These are phyloP conservation scores for Phaeosphaeriaceae sp. DNA, from an alignment of 2,329 filamentous ascomycete species.

Conservation along the genomic window DNA sequence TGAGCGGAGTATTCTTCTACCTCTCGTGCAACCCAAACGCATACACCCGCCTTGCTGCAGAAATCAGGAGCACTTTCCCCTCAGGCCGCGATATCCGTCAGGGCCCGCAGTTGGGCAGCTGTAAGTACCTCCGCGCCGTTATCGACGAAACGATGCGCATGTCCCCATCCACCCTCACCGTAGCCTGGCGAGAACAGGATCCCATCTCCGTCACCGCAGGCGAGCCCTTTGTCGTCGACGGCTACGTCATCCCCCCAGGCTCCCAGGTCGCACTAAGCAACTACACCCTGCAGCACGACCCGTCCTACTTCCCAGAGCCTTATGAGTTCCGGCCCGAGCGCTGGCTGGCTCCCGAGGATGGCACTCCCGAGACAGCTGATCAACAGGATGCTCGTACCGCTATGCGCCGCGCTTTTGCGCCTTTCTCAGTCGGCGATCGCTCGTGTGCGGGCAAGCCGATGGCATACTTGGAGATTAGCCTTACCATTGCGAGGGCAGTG, in stretches of 20 bases:
- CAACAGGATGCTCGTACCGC: background rate
- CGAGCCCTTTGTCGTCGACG: slow-evolving; percentile 8
- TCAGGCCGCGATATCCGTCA: slow-evolving; percentile 16
- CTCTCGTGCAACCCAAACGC: slow-evolving; percentile 1
- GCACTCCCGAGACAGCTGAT: background rate
- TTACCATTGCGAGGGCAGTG: slow-evolving; percentile 7
- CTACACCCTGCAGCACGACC: slow-evolving; percentile 8
- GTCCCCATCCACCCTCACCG: slow-evolving; percentile 12
- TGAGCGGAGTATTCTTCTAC: slow-evolving; percentile 11
- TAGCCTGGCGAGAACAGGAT: background rate
- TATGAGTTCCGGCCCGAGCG: slow-evolving; percentile 20
- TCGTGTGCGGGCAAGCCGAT: slow-evolving; percentile 12
- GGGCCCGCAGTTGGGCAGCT: slow-evolving; percentile 13
- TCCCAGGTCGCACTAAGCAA: slow-evolving; percentile 13
- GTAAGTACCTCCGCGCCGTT: slow-evolving; percentile 23
- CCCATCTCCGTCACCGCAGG: background rate
- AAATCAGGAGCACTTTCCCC: slow-evolving; percentile 16
- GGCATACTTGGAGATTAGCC: slow-evolving; percentile 12
- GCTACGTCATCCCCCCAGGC: slow-evolving; percentile 8
- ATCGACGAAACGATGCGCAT: slow-evolving; percentile 29
- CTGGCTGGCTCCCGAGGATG: slow-evolving; percentile 9
- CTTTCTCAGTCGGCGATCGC: slow-evolving; percentile 8
- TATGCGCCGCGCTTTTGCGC: slow-evolving; percentile 3
- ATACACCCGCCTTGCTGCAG: slow-evolving; percentile 1
- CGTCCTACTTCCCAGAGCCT: slow-evolving; percentile 12